Conservation (phyloP, 352 stramenopile genomes). For the Globisporangium alternatum region DNA sequence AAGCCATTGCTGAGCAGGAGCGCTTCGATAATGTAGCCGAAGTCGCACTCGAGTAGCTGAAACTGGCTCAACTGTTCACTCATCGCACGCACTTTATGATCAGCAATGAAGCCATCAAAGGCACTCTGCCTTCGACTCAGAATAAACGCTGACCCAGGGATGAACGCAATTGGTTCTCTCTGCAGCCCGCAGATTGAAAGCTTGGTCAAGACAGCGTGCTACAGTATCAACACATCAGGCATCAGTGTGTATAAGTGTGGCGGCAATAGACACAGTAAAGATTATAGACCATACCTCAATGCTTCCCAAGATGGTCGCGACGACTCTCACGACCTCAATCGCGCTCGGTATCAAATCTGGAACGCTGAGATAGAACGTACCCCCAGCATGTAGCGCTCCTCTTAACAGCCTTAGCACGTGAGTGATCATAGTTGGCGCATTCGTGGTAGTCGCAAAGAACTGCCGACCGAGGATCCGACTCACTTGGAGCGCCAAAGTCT, state of each 20-base stretch:
- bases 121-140: constrained; percentile 9
- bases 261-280: neutral
- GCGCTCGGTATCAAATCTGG: neutral
- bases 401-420: constrained; percentile 39
- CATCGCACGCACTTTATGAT: constrained; percentile 7
- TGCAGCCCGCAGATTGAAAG: constrained; percentile 29
- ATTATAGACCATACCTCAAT: constrained; percentile 25
- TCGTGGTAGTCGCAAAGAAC: constrained; percentile 26
- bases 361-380: constrained; percentile 34
- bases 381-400: constrained; percentile 39
- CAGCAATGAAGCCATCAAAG: neutral
- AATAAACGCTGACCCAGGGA: constrained; percentile 34
- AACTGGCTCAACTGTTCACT: constrained; percentile 31
- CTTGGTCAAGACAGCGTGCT: constrained; percentile 33
- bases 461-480: constrained; percentile 43
- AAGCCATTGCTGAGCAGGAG: constrained; percentile 32
- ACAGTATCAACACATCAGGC: neutral
- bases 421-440: constrained; percentile 15
- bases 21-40: constrained; percentile 30
- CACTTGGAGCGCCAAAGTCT: constrained; percentile 35
- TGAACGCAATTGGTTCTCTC: constrained; percentile 28
- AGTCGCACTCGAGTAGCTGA: constrained; percentile 24
- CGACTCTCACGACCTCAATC: constrained; percentile 22
- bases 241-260: neutral
- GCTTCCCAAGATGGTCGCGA: constrained; percentile 21